phyloP scores from a whole-genome alignment of 2,329 filamentous ascomycete species.

The Coleophoma crateriformis region DNA sequence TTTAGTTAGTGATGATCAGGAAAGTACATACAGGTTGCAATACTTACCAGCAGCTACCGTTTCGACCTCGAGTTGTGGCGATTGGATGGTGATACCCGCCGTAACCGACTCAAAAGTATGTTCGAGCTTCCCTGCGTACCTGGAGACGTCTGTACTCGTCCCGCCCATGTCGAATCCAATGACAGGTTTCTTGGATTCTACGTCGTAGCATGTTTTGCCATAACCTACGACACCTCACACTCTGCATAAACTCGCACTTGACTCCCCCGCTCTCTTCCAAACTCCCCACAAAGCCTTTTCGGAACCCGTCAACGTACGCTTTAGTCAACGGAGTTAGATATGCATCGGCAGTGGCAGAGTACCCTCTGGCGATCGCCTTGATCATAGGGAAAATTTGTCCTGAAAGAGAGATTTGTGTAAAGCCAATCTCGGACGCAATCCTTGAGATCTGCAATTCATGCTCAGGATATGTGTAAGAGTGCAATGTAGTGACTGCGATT shows the following conservation, averaged over 20 bases:
- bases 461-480: conserved; percentile 63
- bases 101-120: conserved; percentile 75
- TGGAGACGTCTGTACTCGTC: conserved; percentile 62
- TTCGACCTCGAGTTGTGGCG: conserved; percentile 76
- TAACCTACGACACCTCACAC: conserved; percentile 63
- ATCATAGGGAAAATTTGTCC: conserved; percentile 68
- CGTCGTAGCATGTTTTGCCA: conserved; percentile 60
- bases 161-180: conserved; percentile 64
- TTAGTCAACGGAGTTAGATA: conserved; percentile 64
- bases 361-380: conserved; percentile 61
- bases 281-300: conserved; percentile 57
- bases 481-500: conserved; percentile 62
- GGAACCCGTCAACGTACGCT: conserved; percentile 61
- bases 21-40: no score
- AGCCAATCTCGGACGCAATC: conserved; percentile 58
- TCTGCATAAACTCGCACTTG: conserved; percentile 66
- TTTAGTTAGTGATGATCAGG: no score
- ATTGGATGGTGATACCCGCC: conserved; percentile 72
- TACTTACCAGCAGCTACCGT: conserved; percentile 36
- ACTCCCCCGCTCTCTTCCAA: conserved; percentile 51
- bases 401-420: conserved; percentile 59
- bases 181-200: conserved; percentile 55
- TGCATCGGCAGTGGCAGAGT: conserved; percentile 62
- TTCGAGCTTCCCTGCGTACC: conserved; percentile 61
- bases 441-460: conserved; percentile 58